Percentiles rank a stretch among this genome's conserved stretches.
phyloP scores from a whole-genome alignment of 176 grass and related monocot species.

The Stipa capillata region DNA sequence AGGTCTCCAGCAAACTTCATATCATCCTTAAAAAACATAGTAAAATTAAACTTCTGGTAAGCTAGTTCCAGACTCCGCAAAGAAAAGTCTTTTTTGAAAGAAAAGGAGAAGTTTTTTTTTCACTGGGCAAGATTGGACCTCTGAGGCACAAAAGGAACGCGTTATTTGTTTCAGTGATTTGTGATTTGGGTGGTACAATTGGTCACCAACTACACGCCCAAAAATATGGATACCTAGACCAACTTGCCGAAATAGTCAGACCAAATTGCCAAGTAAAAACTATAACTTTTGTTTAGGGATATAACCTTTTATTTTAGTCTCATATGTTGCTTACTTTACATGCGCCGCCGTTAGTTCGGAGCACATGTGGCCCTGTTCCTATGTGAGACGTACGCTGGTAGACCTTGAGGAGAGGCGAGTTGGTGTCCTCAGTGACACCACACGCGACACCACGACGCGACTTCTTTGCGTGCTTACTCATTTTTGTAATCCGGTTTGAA shows the following conservation, averaged over 20 bases:
- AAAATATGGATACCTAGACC: not conserved
- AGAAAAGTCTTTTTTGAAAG: not conserved
- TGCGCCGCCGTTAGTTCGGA: not conserved
- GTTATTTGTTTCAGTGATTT: not conserved
- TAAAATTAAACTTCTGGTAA: not conserved
- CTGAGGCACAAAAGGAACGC: not conserved
- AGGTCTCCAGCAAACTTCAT: not conserved
- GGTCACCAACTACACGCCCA: conserved; percentile 6
- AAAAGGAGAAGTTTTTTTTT: not conserved
- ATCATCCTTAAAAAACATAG: not conserved
- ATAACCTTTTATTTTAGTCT: not conserved
- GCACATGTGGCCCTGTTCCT: not conserved
- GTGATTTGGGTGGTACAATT: not conserved
- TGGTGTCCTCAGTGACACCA: not conserved
- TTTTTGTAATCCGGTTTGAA: not conserved
- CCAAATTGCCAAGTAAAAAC: not conserved
- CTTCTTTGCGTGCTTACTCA: not conserved
- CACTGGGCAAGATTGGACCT: not conserved
- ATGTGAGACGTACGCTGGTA: not conserved
- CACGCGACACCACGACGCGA: too few species aligned
- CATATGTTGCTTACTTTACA: not conserved
- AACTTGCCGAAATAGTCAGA: not conserved
- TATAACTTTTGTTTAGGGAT: not conserved
- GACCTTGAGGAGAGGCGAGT: not conserved
- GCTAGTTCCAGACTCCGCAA: not conserved